Evolutionary conservation across 2,329 filamentous ascomycete genomes (phyloP), one percentile per base, ranked within the genome.

Genomic region (Septoria linicola): DNA sequence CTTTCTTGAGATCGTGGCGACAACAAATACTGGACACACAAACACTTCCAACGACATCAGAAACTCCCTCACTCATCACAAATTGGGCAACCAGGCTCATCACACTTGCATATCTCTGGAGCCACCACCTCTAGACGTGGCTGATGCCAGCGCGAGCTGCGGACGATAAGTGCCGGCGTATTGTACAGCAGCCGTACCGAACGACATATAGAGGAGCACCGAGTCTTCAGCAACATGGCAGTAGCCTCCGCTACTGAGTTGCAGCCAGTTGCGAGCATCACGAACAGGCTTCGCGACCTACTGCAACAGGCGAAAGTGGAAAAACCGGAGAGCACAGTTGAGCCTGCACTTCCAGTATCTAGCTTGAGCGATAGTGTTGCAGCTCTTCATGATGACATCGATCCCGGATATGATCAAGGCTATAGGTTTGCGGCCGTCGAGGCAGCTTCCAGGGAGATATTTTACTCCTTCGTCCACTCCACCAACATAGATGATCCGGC

Each of bases 371-470:
- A 55, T 8, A 59, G 59, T 6, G 55, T 66, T 3, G 59, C 59
- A 21, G 49, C 42, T 4, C 54, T 70, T 7, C 56, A 64, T 25
- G 58, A 63, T 16, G 63, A 60, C 21, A 45, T 69, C 11, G 59
- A 62, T 17, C 56, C 48, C 20, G 37, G 51, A 8, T 58, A 61
- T 50, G 62, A 66, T 17, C 63, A 63, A 16, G 41, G 47, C 17
- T 65, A 66, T 49, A 55, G 58, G 27, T 62, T 83, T 66, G 83
- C 85, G 27, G 79, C 88, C 17, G 82, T 96, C 40, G 93, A 97
- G 70, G 90, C 87, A 14, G 90, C 89, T 8, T 87, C 87, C 43
- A 84, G 89, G 63, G 82, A 87, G 61, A 80, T 87, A 41, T 95
- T 97, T 71, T 89, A 89, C 70, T 48, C 51, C 8, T 53, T 64